Conservation (phyloP, 768 basidiomycete species). For the Podaxis sp. region DNA sequence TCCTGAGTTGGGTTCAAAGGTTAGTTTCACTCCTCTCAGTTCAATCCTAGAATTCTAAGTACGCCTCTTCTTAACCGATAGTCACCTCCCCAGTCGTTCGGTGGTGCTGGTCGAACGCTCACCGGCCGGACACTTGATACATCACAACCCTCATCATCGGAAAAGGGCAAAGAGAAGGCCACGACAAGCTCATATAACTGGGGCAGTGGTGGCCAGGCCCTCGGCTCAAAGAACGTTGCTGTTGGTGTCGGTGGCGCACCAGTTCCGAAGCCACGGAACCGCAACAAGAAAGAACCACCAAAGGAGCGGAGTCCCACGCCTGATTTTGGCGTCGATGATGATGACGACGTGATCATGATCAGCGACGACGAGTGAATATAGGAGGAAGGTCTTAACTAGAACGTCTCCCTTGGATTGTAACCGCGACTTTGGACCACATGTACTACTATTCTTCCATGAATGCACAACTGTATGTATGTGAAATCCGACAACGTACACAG, state of each 20-base stretch:
- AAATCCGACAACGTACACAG: not conserved
- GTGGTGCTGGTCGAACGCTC: constrained; percentile 67
- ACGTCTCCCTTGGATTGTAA: not conserved
- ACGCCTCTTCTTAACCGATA: constrained; percentile 15
- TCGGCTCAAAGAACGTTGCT: constrained; percentile 39
- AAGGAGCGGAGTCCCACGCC: constrained; percentile 66
- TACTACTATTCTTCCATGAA: constrained; percentile 16
- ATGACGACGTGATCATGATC: constrained; percentile 83
- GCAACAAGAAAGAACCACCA: constrained; percentile 35
- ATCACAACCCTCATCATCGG: constrained; percentile 29
- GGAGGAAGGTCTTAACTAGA: not conserved
- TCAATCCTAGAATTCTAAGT: constrained; percentile 6
- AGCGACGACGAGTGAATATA: constrained; percentile 52
- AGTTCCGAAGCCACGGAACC: constrained; percentile 42
- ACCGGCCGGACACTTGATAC: constrained; percentile 44
- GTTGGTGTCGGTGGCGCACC: constrained; percentile 57
- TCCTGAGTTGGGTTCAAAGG: constrained; percentile 30
- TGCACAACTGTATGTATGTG: not conserved
- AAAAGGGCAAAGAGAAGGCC: constrained; percentile 55
- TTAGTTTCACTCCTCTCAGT: constrained; percentile 13
- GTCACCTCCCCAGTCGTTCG: constrained; percentile 47
- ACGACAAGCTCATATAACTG: constrained; percentile 35
- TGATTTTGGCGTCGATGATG: constrained; percentile 83
- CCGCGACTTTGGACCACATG: constrained; percentile 6
- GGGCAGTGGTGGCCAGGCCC: constrained; percentile 49